Percentiles rank a stretch among this genome's conserved stretches.
Evolutionary conservation across 805 yeast species (phyloP).

Genomic region (Candida manassasensis): DNA sequence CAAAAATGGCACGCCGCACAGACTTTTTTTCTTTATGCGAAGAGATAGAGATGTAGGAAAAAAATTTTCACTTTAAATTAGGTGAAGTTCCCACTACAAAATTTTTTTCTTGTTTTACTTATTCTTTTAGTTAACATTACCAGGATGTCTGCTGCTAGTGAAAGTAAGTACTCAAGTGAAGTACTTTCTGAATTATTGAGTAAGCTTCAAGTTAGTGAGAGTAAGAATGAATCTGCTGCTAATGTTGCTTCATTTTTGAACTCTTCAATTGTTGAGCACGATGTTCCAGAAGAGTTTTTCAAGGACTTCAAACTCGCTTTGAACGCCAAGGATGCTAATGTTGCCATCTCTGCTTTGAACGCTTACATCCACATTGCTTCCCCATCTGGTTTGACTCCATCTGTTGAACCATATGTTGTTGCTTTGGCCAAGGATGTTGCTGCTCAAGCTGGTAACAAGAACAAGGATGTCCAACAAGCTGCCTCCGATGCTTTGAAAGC

Average conservation of each 20-base stretch:
- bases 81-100: constrained; percentile 5
- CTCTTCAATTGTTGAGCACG: constrained; percentile 97
- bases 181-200: constrained; percentile 91
- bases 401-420: constrained; percentile 94
- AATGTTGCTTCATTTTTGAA: constrained; percentile 91
- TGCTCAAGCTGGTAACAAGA: constrained; percentile 87
- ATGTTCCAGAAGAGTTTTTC: constrained; percentile 89
- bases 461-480: constrained; percentile 62
- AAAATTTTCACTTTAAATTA: constrained; percentile 6
- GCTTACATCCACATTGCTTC: constrained; percentile 85
- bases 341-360: constrained; percentile 72
- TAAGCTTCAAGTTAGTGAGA: constrained; percentile 90
- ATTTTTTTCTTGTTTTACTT: constrained; percentile 12
- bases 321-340: constrained; percentile 68
- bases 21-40: neutral
- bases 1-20: neutral
- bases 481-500: constrained; percentile 77
- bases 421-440: constrained; percentile 66
- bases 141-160: constrained; percentile 51
- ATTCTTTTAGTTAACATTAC: constrained; percentile 21
- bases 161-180: constrained; percentile 61
- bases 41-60: constrained; percentile 3
- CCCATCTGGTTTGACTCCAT: constrained; percentile 72
- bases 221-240: constrained; percentile 72
- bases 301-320: constrained; percentile 69